phyloP scores from a whole-genome alignment of 1,284 basidiomycete species.

The Sporisorium reilianum region DNA sequence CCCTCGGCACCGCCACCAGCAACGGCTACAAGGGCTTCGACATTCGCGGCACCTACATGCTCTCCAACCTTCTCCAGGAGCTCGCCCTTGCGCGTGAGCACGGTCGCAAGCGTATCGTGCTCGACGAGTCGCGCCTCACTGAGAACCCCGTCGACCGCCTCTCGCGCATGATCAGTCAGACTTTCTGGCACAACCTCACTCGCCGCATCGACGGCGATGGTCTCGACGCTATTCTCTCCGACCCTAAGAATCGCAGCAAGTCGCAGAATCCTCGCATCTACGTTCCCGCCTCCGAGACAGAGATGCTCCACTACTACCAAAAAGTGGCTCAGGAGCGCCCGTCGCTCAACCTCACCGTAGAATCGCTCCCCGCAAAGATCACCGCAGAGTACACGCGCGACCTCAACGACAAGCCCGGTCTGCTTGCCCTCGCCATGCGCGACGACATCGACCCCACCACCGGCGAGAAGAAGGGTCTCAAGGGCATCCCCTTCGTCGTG shows the following conservation, averaged over 20 bases:
- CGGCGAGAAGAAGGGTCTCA: slow-evolving; percentile 76
- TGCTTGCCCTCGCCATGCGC: slow-evolving; percentile 91
- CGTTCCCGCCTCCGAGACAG: slow-evolving; percentile 88
- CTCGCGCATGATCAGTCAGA: slow-evolving; percentile 96
- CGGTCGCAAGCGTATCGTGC: slow-evolving; percentile 91
- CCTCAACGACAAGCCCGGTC: slow-evolving; percentile 91
- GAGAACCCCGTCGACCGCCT: slow-evolving; percentile 98
- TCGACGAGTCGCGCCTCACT: slow-evolving; percentile 94
- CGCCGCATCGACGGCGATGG: slow-evolving; percentile 96
- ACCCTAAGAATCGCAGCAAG: slow-evolving; percentile 81
- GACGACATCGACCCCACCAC: slow-evolving; percentile 77
- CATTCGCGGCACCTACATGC: slow-evolving; percentile 84
- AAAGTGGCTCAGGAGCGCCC: slow-evolving; percentile 71
- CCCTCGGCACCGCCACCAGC: slow-evolving; percentile 93
- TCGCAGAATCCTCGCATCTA: slow-evolving; percentile 82
- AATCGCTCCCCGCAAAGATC: slow-evolving; percentile 87
- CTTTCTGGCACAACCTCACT: slow-evolving; percentile 97
- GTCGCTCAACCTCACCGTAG: slow-evolving; percentile 89
- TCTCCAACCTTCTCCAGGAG: slow-evolving; percentile 98
- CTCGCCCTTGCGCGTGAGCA: slow-evolving; percentile 96
- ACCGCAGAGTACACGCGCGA: slow-evolving; percentile 91
- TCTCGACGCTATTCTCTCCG: slow-evolving; percentile 93
- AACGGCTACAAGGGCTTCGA: slow-evolving; percentile 88
- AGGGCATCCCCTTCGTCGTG: slow-evolving; percentile 93
- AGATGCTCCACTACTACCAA: slow-evolving; percentile 91